Conservation (phyloP, 164 flowering plant species). For the Stephania cephalantha region DNA sequence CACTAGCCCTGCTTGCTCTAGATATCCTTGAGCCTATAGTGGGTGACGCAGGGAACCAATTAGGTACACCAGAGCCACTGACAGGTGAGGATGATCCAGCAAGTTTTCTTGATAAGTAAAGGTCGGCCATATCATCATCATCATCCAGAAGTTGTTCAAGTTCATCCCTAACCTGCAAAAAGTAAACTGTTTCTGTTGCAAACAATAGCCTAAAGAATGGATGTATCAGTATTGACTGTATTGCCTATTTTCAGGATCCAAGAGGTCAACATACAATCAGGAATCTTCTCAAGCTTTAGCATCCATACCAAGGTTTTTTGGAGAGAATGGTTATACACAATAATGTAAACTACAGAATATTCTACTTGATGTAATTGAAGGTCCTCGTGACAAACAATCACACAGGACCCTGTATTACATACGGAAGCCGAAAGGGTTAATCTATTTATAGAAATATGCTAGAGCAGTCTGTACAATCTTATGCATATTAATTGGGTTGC, state of each 20-base stretch:
- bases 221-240: background rate
- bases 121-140: conserved; percentile 97
- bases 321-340: background rate
- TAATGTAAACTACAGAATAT: background rate
- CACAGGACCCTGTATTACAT: too few relatives aligned
- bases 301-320: background rate
- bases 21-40: conserved; percentile 69
- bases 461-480: too few relatives aligned
- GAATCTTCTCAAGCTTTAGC: background rate
- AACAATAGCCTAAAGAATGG: background rate
- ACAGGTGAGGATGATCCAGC: conserved; percentile 58
- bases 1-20: conserved; percentile 74
- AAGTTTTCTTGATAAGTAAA: conserved; percentile 77
- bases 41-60: conserved; percentile 74
- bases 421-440: too few relatives aligned
- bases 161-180: conserved; percentile 87
- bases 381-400: too few relatives aligned
- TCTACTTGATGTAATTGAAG: background rate
- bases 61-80: conserved; percentile 53
- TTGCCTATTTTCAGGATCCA: background rate
- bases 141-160: conserved; percentile 95
- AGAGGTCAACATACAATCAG: background rate
- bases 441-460: too few relatives aligned
- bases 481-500: too few relatives aligned
- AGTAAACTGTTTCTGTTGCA: background rate